Evolutionary conservation across 345 rosid genomes (phyloP).

Genomic region (Erysimum cheiranthoides): DNA sequence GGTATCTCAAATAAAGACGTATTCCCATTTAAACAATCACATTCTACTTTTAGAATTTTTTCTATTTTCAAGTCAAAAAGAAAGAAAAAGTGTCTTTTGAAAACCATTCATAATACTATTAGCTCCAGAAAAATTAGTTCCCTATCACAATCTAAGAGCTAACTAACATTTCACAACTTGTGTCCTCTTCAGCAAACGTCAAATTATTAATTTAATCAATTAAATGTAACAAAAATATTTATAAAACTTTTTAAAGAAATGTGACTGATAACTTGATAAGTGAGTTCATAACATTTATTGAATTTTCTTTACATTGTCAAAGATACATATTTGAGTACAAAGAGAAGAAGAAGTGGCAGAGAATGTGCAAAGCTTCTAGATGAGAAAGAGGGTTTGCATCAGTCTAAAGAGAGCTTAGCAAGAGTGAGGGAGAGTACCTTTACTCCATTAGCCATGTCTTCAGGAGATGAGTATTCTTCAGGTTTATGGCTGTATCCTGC

Average conservation of each 20-base stretch:
- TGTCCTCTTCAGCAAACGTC: conserved; percentile 16
- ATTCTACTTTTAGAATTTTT: conserved; percentile 28
- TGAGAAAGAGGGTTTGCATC: conserved; percentile 33
- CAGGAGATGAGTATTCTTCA: conserved; percentile 74
- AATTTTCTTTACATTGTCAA: conserved; percentile 37
- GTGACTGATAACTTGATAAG: conserved; percentile 21
- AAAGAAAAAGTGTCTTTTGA: conserved; percentile 24
- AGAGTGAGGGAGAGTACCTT: conserved; percentile 77
- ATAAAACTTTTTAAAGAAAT: background rate
- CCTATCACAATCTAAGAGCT: conserved; percentile 36
- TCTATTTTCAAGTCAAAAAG: conserved; percentile 35
- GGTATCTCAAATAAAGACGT: conserved; percentile 27
- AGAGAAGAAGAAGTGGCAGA: conserved; percentile 20
- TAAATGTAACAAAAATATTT: background rate
- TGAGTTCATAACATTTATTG: conserved; percentile 36
- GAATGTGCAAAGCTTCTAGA: conserved; percentile 35
- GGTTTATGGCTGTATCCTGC: conserved; percentile 98
- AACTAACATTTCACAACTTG: conserved; percentile 34
- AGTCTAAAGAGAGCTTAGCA: conserved; percentile 67
- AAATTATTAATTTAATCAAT: background rate
- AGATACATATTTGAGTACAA: conserved; percentile 36
- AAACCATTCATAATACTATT: conserved; percentile 31
- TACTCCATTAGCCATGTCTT: conserved; percentile 82
- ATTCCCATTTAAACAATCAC: conserved; percentile 8
- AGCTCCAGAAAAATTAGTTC: conserved; percentile 42